phyloP scores from a whole-genome alignment of 1,284 basidiomycete genomes.

The Fomitiporia mediterranea region DNA sequence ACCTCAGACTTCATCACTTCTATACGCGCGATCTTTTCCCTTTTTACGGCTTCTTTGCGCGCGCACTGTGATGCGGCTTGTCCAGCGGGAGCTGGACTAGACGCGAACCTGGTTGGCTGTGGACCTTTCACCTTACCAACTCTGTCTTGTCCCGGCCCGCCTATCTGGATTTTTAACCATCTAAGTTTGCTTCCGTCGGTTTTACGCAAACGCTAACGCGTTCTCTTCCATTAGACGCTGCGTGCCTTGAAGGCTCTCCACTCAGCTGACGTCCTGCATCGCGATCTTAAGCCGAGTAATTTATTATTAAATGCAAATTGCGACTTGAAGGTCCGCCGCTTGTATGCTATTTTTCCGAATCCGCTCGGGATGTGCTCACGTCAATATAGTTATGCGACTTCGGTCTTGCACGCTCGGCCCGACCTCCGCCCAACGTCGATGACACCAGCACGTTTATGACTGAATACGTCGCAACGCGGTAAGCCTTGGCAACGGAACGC shows the following conservation, averaged over 20 bases:
- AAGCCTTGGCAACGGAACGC: slow-evolving; percentile 14
- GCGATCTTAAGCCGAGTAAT: slow-evolving; percentile 92
- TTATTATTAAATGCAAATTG: slow-evolving; percentile 91
- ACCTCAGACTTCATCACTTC: slow-evolving; percentile 16
- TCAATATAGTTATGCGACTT: slow-evolving; percentile 78
- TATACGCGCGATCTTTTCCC: not conserved
- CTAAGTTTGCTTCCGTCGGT: not conserved
- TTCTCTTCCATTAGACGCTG: slow-evolving; percentile 53
- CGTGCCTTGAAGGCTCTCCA: slow-evolving; percentile 90
- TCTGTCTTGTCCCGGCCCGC: not conserved
- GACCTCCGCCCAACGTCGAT: slow-evolving; percentile 75
- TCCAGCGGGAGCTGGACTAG: slow-evolving; percentile 18
- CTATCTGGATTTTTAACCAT: not conserved
- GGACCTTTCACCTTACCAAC: not conserved
- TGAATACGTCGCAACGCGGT: slow-evolving; percentile 89
- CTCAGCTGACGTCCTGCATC: slow-evolving; percentile 83
- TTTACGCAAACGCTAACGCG: not conserved
- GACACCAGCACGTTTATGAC: slow-evolving; percentile 91
- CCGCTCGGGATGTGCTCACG: slow-evolving; percentile 6
- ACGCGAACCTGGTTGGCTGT: not conserved
- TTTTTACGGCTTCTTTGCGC: not conserved
- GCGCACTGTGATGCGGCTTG: not conserved
- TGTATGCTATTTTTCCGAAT: slow-evolving; percentile 7
- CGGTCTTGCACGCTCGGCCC: slow-evolving; percentile 82
- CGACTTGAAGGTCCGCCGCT: slow-evolving; percentile 72